Percentiles rank a stretch among this genome's conserved stretches.
Evolutionary conservation across 2,329 filamentous ascomycete species (phyloP).

Genomic region (Cladorrhinum sp.): DNA sequence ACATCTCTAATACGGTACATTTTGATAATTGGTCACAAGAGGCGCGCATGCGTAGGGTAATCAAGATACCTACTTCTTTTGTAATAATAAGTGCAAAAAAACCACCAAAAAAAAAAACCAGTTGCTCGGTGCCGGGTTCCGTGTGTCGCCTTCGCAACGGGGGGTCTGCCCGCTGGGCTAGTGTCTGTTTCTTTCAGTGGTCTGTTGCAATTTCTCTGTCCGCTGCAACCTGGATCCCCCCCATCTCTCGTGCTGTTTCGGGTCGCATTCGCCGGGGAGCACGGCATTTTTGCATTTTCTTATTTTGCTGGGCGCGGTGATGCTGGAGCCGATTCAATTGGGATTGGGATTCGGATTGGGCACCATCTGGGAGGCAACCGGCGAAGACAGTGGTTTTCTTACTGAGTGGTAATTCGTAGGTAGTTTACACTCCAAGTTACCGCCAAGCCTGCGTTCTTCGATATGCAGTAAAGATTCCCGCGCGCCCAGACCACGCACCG

Average conservation of each 20-base stretch:
- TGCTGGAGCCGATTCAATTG: background rate
- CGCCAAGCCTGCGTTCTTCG: conserved; percentile 2
- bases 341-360: background rate
- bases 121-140: background rate
- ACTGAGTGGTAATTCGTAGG: no score
- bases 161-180: conserved; percentile 3
- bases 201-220: background rate
- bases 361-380: background rate
- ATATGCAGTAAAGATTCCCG: conserved; percentile 5
- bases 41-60: no score
- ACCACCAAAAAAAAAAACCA: background rate
- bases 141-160: conserved; percentile 10
- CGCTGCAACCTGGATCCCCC: background rate
- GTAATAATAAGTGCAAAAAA: background rate
- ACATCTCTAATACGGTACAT: no score
- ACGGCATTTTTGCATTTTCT: background rate
- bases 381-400: no score
- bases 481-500: conserved; percentile 6
- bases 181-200: no score
- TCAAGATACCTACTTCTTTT: no score
- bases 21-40: no score
- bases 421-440: background rate
- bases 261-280: background rate
- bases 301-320: background rate
- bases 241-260: background rate